These are phyloP conservation scores for Hypomyces rosellus DNA, from an alignment of 2,329 filamentous ascomycete species.

Conservation along the genomic window DNA sequence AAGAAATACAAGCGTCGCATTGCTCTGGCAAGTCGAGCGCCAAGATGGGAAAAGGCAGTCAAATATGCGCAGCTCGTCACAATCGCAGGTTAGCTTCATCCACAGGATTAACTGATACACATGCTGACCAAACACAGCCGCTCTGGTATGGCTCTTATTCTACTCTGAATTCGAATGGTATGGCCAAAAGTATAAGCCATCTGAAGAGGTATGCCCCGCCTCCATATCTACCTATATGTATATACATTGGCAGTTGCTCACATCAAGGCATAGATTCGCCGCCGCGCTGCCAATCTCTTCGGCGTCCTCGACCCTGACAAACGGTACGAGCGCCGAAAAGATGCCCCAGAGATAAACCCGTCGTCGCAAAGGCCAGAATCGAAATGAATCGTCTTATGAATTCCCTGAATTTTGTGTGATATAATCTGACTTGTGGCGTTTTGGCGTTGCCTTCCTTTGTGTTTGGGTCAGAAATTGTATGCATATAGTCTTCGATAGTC, in stretches of 20 bases:
- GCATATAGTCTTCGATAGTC: slow-evolving; percentile 16
- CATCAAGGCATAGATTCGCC: slow-evolving; percentile 26
- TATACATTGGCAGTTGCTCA: not conserved
- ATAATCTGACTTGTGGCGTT: slow-evolving; percentile 20
- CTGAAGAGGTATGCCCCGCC: slow-evolving; percentile 30
- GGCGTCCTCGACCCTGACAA: slow-evolving; percentile 36
- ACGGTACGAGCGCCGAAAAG: slow-evolving; percentile 34
- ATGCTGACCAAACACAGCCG: slow-evolving; percentile 21
- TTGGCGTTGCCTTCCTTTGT: slow-evolving; percentile 22
- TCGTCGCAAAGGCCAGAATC: slow-evolving; percentile 21
- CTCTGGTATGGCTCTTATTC: slow-evolving; percentile 34
- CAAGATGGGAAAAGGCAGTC: slow-evolving; percentile 58
- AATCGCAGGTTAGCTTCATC: slow-evolving; percentile 44
- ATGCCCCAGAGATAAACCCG: slow-evolving; percentile 28
- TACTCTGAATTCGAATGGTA: slow-evolving; percentile 40
- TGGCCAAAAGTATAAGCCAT: slow-evolving; percentile 36
- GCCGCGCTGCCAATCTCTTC: slow-evolving; percentile 32
- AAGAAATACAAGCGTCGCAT: slow-evolving; percentile 69
- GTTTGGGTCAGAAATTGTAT: slow-evolving; percentile 17
- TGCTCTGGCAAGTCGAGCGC: slow-evolving; percentile 53
- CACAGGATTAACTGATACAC: not conserved
- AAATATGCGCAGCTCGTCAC: slow-evolving; percentile 58
- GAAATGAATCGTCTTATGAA: slow-evolving; percentile 15
- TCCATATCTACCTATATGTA: not conserved
- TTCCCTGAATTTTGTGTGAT: slow-evolving; percentile 20